Base-by-base conservation (phyloP, 2,329 filamentous ascomycete species). In the Fusarium fujikuroi region DNA sequence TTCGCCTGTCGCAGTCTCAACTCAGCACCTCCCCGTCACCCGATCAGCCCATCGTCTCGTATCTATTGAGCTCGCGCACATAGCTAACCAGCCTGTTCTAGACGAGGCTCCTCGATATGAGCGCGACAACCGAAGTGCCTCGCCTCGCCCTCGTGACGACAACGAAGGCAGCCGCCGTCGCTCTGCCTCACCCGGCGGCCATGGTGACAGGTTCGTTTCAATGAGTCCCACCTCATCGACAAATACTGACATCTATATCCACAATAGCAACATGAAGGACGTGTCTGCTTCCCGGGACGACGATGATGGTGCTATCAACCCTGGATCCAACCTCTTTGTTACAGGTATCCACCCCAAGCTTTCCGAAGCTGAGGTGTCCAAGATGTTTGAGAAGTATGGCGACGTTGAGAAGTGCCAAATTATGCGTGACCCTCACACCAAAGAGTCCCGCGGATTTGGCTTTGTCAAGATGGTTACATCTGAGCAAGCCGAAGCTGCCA, bases 361-460 rank as follows among this genome's bases (percentile, higher is more conserved):
- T 75, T 92, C 90, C 53, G 96, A 99, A 83, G 89, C 92, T 21
- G 96, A 98, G 81, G 94, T 99, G 70, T 93, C 93, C 61, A 95
- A 95, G 82, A 92, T 99, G 75, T 99, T 99, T 81, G 95, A 98
- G 86, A 99, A 98, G 85, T 98, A 98, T 80, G 96, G 96, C 77
- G 95, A 97, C 81, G 96, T 99, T 59, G 95, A 98, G 86, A 98
- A 97, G 86, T 98, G 95, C 87, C 97, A 98, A 84, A 99, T 99
- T 86, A 99, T 99, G 96, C 91, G 95, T 80, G 96, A 99, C 81
- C 96, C 96, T 71, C 96, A 99, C 84, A 97, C 94, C 80, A 97
- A 97, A 86, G 96, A 99, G 85, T 98, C 95, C 77, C 96, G 96
- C 84, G 96, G 96, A 76, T 99, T 99, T 76, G 96, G 96, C 63